Evolutionary conservation across 139 green algal genomes (phyloP), one percentile per base, ranked within the genome.

Genomic region (Pseudopediastrum boryanum): DNA sequence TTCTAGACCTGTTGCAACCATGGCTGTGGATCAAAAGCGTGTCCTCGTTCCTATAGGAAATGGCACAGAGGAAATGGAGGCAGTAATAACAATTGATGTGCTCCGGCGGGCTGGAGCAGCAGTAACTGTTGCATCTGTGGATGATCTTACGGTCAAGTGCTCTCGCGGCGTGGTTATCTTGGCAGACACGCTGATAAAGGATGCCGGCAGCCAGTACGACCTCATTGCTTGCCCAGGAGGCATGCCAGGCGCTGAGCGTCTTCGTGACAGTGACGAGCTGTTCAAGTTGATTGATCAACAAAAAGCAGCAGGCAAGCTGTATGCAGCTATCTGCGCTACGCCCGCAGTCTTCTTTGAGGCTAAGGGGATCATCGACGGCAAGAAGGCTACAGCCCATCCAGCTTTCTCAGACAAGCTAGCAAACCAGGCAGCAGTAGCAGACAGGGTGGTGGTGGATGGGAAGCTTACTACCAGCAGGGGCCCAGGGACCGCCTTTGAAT

Each of bases 401-500:
- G 94, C 85, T 25, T 99, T 99, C 75, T 64, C 82, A 6, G 87
- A 85, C 71, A 89, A 89, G 74, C 85, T 98, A 29, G 75, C 78
- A 3, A 83, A 98, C 80, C 84, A 92, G 65, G 89, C 79, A 81
- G 77, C 71, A 13, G 90, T 90, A 36, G 39, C 85, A 0, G 62
- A 92, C 41, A 87, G 96, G 0, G 96, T 99, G 35, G 96, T 98
- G 48, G 89, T 94, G 27, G 76, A 98, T 72, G 93, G 92, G 29
- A 87, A 81, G 19, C 72, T 98, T 5, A 92, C 89, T 39, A 99
- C 96, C 50, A 94, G 84, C 72, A 80, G 91, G 23, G 95, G 94
- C 4, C 95, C 96, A 1, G 95, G 94, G 0, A 98, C 96, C 0
- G 88, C 96, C 0, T 94, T 99, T 72, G 96, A 99, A 82, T 99